Percentiles rank a stretch among this genome's conserved stretches.
Evolutionary conservation across 805 yeast species (phyloP).

Genomic region (Yamadazyma phyllophila): DNA sequence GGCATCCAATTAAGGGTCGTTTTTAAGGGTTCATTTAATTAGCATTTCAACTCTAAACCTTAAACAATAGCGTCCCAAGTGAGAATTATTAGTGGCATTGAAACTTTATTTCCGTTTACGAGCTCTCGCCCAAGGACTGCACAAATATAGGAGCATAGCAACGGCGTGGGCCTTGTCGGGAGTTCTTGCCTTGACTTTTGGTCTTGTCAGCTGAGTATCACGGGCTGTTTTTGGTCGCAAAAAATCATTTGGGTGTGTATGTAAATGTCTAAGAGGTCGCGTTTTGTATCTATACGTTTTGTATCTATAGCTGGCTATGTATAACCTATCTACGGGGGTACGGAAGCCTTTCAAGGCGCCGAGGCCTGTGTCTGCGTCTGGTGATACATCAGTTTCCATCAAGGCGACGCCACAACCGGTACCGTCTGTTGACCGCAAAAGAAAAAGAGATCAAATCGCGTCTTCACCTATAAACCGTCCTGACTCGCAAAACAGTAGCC

Average conservation of each 20-base stretch:
- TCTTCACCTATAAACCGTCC: not conserved
- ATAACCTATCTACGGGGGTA: slow-evolving; percentile 7
- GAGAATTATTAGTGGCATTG: not conserved
- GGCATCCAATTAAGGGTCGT: too few relatives aligned
- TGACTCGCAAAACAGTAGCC: not conserved
- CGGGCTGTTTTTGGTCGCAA: too few relatives aligned
- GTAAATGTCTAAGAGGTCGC: not conserved
- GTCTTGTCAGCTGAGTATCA: too few relatives aligned
- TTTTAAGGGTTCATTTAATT: not conserved
- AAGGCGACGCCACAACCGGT: not conserved
- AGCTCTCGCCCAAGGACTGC: too few relatives aligned
- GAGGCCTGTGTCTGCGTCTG: slow-evolving; percentile 18
- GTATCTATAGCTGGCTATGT: not conserved
- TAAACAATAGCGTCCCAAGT: not conserved
- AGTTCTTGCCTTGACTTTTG: too few relatives aligned
- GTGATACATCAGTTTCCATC: not conserved
- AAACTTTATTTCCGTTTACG: too few relatives aligned
- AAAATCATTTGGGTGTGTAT: not conserved
- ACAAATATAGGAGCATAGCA: too few relatives aligned
- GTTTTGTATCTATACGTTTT: not conserved
- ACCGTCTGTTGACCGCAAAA: not conserved
- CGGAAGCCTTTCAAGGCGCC: slow-evolving; percentile 58
- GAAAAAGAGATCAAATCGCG: not conserved
- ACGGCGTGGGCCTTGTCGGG: too few relatives aligned
- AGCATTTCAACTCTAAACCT: not conserved